Evolutionary conservation across 352 stramenopile species (phyloP).

Genomic region (Vaucheria bursata): DNA sequence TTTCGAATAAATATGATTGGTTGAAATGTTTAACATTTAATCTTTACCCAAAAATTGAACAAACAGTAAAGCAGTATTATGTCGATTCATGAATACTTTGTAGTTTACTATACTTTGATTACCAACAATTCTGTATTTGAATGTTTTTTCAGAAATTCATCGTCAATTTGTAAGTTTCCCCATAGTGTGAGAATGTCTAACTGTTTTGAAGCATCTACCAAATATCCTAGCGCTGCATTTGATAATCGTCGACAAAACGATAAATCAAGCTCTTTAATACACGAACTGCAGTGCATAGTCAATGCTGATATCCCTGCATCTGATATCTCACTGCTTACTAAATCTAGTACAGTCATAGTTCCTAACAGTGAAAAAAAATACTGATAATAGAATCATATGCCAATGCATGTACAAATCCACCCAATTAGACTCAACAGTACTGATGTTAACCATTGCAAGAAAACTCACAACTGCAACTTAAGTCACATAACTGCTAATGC

Average conservation of each 20-base stretch:
- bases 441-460: neutral
- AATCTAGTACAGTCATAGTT: neutral
- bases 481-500: neutral
- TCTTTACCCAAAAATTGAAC: no score
- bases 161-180: slow-evolving; percentile 27
- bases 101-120: neutral
- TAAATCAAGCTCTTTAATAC: slow-evolving; percentile 17
- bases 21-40: no score
- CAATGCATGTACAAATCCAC: neutral
- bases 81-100: no score
- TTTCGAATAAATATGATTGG: no score
- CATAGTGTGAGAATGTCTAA: slow-evolving; percentile 22
- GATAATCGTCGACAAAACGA: slow-evolving; percentile 25
- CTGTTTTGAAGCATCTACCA: slow-evolving; percentile 20
- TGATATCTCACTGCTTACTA: neutral
- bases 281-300: slow-evolving; percentile 14
- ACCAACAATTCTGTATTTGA: slow-evolving; percentile 14
- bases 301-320: slow-evolving; percentile 10
- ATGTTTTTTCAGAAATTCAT: slow-evolving; percentile 27
- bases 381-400: neutral
- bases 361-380: neutral
- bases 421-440: neutral
- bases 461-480: neutral
- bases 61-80: no score
- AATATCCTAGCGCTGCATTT: slow-evolving; percentile 19